A percentile compares a stretch with the other conserved stretches of the same genome.
Evolutionary conservation across 2,329 filamentous ascomycete species (phyloP).

Genomic region (Nothophoma quercina): DNA sequence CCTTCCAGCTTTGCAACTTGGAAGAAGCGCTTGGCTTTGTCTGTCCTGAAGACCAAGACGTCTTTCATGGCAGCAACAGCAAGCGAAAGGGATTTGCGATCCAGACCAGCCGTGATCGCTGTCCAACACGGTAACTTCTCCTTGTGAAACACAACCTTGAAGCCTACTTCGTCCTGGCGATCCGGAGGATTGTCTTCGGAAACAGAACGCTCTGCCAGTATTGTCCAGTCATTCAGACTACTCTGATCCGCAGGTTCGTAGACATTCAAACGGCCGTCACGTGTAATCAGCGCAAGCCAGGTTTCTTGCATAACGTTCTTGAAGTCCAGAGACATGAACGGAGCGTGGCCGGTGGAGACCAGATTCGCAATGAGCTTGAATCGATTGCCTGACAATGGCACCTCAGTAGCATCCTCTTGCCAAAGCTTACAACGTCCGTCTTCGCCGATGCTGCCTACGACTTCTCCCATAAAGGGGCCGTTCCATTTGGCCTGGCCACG

Average conservation of each 20-base stretch:
- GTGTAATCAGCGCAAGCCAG: slow-evolving; percentile 83
- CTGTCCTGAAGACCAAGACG: slow-evolving; percentile 83
- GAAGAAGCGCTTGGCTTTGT: slow-evolving; percentile 80
- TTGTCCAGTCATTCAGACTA: slow-evolving; percentile 76
- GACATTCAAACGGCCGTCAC: slow-evolving; percentile 80
- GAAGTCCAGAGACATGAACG: slow-evolving; percentile 82
- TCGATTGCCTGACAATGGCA: slow-evolving; percentile 75
- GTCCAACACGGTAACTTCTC: slow-evolving; percentile 82
- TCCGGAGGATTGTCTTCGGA: slow-evolving; percentile 67
- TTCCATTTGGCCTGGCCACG: slow-evolving; percentile 83
- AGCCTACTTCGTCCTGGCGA: slow-evolving; percentile 85
- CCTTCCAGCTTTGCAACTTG: slow-evolving; percentile 77
- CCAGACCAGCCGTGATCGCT: slow-evolving; percentile 80
- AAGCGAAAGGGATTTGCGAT: slow-evolving; percentile 78
- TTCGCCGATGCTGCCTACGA: slow-evolving; percentile 86
- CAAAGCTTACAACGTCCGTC: slow-evolving; percentile 92
- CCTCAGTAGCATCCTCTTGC: slow-evolving; percentile 86
- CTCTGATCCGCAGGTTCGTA: slow-evolving; percentile 88
- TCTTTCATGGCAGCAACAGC: slow-evolving; percentile 86
- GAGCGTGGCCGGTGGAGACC: slow-evolving; percentile 71
- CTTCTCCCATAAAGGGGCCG: slow-evolving; percentile 85
- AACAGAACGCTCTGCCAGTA: slow-evolving; percentile 78
- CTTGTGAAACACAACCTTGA: slow-evolving; percentile 86
- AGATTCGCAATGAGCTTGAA: slow-evolving; percentile 76
- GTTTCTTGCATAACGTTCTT: slow-evolving; percentile 85